Evolutionary conservation across 371 early-diverging fungal genomes (phyloP).

Genomic region (Mortierella sp.): DNA sequence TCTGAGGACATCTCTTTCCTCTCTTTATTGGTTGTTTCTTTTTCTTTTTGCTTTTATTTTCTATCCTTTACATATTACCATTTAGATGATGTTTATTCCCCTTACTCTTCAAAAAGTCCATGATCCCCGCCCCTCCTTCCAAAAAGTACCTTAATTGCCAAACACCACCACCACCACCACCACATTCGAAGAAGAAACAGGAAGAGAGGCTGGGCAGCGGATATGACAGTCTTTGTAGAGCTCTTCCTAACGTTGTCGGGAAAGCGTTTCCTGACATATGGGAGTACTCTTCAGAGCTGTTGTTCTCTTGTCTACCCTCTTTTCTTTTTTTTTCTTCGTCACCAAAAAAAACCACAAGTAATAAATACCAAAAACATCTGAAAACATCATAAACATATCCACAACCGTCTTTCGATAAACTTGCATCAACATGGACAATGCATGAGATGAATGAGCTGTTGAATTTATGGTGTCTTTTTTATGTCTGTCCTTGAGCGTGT

Average conservation of each 20-base stretch:
- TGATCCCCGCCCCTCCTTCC: not conserved
- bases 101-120: not conserved
- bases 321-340: not conserved
- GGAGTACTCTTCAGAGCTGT: not conserved
- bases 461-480: not conserved
- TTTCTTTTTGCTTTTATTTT: not conserved
- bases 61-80: not conserved
- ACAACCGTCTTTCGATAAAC: not conserved
- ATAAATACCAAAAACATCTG: not conserved
- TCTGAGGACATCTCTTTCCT: not conserved
- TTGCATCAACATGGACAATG: not conserved
- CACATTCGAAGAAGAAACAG: not conserved
- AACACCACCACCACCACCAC: not conserved
- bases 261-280: conserved; percentile 27
- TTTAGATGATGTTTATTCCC: conserved; percentile 12
- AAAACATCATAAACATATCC: not conserved
- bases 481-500: not conserved
- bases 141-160: conserved; percentile 19
- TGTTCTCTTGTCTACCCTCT: not conserved
- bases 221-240: not conserved
- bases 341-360: not conserved
- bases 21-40: not conserved
- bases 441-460: not conserved
- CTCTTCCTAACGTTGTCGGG: conserved; percentile 1
- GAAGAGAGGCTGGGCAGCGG: no score